A percentile compares a stretch with the other conserved stretches of the same genome.
Conservation (phyloP, 306 rosid genomes). For the Prunus mume region DNA sequence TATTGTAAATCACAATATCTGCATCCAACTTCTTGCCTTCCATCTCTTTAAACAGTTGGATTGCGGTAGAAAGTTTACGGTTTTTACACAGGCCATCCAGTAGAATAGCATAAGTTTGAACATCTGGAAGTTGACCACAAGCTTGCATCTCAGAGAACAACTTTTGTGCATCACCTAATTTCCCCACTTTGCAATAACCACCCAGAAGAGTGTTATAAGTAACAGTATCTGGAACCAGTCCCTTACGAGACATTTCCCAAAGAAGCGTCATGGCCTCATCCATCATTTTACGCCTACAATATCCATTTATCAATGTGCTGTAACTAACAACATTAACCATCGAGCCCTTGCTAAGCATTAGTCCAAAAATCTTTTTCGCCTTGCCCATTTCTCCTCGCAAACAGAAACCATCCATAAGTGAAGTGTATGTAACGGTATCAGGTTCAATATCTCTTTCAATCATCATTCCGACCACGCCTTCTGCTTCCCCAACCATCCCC, state of each 20-base stretch:
- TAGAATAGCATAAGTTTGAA: no score
- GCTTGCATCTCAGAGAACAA: slow-evolving; percentile 15
- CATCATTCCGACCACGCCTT: no score
- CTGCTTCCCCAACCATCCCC: no score
- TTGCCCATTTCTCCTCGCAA: background rate
- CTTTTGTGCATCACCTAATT: slow-evolving; percentile 18
- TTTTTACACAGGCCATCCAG: no score
- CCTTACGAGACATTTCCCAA: no score
- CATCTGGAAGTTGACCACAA: background rate
- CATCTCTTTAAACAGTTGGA: no score
- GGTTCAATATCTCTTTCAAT: background rate
- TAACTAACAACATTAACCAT: background rate
- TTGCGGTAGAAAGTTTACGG: no score
- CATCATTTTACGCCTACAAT: background rate
- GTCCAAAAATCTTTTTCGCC: background rate
- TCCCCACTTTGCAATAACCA: background rate
- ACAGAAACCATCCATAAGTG: background rate
- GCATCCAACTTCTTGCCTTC: no score
- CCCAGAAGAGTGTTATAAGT: no score
- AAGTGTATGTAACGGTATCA: background rate
- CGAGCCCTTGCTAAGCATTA: background rate
- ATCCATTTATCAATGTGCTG: slow-evolving; percentile 12
- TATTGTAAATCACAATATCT: no score
- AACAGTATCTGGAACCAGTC: no score
- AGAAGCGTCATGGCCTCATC: no score